Percentiles rank a stretch among this genome's conserved stretches.
Evolutionary conservation across 176 grass and related monocot genomes (phyloP).

Genomic region (Raddia guianensis): DNA sequence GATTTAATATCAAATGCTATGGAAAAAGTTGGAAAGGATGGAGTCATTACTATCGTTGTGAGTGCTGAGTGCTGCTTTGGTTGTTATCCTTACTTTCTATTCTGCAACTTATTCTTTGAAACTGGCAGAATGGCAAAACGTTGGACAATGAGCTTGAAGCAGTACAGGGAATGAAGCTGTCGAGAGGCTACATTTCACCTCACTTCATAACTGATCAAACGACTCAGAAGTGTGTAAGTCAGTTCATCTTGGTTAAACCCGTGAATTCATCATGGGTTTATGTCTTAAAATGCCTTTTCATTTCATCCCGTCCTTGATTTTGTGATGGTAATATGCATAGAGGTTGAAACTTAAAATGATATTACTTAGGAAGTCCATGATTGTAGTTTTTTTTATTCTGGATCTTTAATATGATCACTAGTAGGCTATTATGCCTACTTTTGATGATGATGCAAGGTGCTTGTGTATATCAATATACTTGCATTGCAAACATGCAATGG

Average conservation of each 20-base stretch:
- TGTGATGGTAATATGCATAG: conserved; percentile 2
- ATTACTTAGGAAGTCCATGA: not conserved
- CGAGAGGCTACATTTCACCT: conserved; percentile 95
- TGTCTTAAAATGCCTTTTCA: not conserved
- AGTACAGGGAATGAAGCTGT: conserved; percentile 92
- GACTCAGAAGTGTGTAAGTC: conserved; percentile 96
- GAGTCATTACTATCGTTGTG: conserved; percentile 86
- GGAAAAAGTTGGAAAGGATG: conserved; percentile 94
- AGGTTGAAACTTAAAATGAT: conserved; percentile 5
- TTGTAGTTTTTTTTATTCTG: conserved; percentile 22
- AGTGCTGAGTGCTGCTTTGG: conserved; percentile 49
- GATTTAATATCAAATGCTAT: conserved; percentile 86
- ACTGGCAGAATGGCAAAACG: conserved; percentile 82
- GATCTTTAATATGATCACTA: conserved; percentile 6
- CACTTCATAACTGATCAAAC: conserved; percentile 91
- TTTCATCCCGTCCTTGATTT: conserved; percentile 14
- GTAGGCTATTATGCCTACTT: not conserved
- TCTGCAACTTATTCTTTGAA: conserved; percentile 31
- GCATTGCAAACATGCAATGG: not conserved
- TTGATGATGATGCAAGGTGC: conserved; percentile 1
- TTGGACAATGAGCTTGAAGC: conserved; percentile 80
- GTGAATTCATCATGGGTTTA: not conserved
- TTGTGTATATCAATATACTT: not conserved
- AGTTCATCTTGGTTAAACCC: not conserved
- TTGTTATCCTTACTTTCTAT: conserved; percentile 4